Evolutionary conservation across 768 basidiomycete species (phyloP).

Genomic region (Boletus subparvulus): DNA sequence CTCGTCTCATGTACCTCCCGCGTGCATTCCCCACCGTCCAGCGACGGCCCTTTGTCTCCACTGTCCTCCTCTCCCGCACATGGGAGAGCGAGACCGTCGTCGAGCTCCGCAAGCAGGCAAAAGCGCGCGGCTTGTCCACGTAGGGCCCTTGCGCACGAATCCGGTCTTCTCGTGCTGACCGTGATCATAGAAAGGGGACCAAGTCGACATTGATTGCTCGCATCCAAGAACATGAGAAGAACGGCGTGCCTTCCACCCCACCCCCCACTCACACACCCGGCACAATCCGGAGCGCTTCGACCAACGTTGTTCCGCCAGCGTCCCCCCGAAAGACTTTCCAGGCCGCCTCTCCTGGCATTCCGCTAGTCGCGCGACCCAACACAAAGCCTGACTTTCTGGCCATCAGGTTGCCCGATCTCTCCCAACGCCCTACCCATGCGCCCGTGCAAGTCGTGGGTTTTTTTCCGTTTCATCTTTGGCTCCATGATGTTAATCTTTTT

Average conservation of each 20-base stretch:
- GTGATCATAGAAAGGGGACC: slow-evolving; percentile 48
- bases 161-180: slow-evolving; percentile 6
- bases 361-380: slow-evolving; percentile 32
- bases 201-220: slow-evolving; percentile 57
- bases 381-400: slow-evolving; percentile 40
- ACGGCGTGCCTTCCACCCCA: slow-evolving; percentile 18
- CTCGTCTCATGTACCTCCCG: slow-evolving; percentile 7
- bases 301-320: slow-evolving; percentile 8
- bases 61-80: slow-evolving; percentile 54
- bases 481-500: slow-evolving; percentile 4
- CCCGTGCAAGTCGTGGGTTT: slow-evolving; percentile 59
- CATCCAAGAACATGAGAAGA: slow-evolving; percentile 50
- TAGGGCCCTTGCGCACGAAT: slow-evolving; percentile 31
- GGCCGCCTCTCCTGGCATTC: slow-evolving; percentile 44
- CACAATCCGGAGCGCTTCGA: slow-evolving; percentile 29
- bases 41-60: slow-evolving; percentile 46
- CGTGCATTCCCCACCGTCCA: slow-evolving; percentile 1
- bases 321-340: slow-evolving; percentile 25
- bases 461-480: slow-evolving; percentile 2
- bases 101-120: slow-evolving; percentile 54
- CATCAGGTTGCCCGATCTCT: slow-evolving; percentile 57
- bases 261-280: slow-evolving; percentile 9
- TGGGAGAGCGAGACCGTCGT: slow-evolving; percentile 54
- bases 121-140: slow-evolving; percentile 54
- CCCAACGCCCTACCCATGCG: slow-evolving; percentile 40